phyloP scores from a whole-genome alignment of 805 yeast species.

The Naumovozyma dairenensis region DNA sequence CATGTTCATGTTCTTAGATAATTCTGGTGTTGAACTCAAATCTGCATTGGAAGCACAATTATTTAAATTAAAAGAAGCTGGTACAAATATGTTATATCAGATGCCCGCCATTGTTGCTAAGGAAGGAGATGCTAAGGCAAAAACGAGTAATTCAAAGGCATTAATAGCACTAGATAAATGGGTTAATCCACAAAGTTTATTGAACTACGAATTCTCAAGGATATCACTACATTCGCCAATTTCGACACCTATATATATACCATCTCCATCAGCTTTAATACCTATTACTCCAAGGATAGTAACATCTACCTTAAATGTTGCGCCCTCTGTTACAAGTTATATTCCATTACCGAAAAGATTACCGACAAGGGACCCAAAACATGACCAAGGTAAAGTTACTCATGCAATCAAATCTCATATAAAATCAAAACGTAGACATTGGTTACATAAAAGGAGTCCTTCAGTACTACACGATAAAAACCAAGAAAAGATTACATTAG shows the following conservation, averaged over 20 bases:
- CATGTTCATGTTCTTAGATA: constrained; percentile 55
- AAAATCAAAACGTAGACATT: neutral
- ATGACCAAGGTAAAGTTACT: neutral
- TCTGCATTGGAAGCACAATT: constrained; percentile 30
- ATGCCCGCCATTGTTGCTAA: neutral
- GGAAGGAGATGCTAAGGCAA: neutral
- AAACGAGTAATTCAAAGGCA: neutral
- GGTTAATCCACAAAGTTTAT: no score
- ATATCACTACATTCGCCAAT: no score
- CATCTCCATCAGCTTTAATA: neutral
- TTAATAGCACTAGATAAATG: no score
- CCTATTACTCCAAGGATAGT: neutral
- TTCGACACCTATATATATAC: no score
- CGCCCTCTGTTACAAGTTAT: neutral
- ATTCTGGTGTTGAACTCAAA: constrained; percentile 34
- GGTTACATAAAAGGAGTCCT: constrained; percentile 2
- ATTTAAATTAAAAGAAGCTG: constrained; percentile 5
- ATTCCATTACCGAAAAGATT: neutral
- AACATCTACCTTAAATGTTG: neutral
- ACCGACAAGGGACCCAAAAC: neutral
- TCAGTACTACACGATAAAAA: no score
- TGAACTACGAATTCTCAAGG: no score
- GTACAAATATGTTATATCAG: constrained; percentile 3
- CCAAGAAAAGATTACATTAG: no score
- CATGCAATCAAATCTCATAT: neutral